Evolutionary conservation across 306 rosid species (phyloP), one percentile per base, ranked within the genome.

Genomic region (Trichosanthes cucumerina): DNA sequence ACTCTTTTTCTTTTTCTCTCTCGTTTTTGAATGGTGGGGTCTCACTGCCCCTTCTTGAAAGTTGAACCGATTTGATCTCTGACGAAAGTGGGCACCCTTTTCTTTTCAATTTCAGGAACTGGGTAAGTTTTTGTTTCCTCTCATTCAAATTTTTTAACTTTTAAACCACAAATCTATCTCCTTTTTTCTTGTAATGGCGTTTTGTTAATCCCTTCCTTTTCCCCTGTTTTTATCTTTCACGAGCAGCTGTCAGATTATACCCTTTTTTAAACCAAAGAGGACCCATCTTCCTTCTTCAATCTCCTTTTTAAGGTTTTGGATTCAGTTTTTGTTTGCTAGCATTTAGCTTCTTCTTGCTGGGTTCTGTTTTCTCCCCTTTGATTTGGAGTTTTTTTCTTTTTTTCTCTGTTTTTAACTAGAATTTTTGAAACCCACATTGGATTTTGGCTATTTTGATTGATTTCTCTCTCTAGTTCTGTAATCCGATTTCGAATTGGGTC

Each of bases 231-330:
- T 39, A 3, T 66, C 74, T 41, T n/a, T 78, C 63, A 64, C 75
- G 75, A 78, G 81, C 36, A 10, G 5, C 75, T 65, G 76, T 79
- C 81, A 79, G 81, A 33, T 79, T 65, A 33, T 76, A 23, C 53
- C 41, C 65, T 57, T 79, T 47, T 63, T 78, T 2, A 60, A 77
- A 11, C 80, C 80, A 10, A 24, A 46, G 26, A 31, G 31, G 34
- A 43, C 34, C 75, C 62, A 78, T 10, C 54, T 57, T 78, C 34
- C 7, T 11, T 57, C 79, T 18, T 78, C 14, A 4, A 56, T 57
- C 79, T n/a, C 19, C 46, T 50, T 76, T 68, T 65, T 36, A 64
- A 79, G 76, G 75, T 64, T 50, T 75, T n/a, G 47, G 69, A 59
- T 57, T 33, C 71, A n/a, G 38, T 34, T 64, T 64, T 58, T 39